Base-by-base conservation (phyloP, 305 asterid genomes). In the Stenogyne calaminthoides region DNA sequence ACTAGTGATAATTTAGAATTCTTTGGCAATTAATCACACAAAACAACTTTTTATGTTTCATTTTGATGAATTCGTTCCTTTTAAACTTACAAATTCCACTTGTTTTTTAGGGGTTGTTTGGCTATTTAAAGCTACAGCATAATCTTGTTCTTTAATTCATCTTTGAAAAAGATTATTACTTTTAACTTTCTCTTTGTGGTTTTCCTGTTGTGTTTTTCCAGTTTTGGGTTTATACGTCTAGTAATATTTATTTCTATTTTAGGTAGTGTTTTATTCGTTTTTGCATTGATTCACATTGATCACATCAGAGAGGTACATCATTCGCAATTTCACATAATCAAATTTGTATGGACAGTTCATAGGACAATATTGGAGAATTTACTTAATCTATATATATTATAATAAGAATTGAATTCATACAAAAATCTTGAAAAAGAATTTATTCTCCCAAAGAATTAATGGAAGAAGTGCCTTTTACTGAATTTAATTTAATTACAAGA, bases 291-390 rank as follows among this genome's bases (percentile, higher is more conserved):
- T 27, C 25, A 25, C 20, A 58, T 5, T 42, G 46, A 71, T 29
- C 61, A 29, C 59, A 59, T 60, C 61, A 60, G 69, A 71, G 19
- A 54, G 32, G 32, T 27, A 27, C 32, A 27, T 27, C 32, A 27
- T 27, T 27, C 32, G 2, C 32, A 27, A 27, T 27, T 20, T 1
- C 7, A 12, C 6, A 58, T 20, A 14, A 0, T 51, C 77, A 54
- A 54, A 54, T 73, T 57, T 55, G 42, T 57, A 20, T 62, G 77
- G 77, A 52, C 66, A 63, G 15, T 20, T 37, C 42, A 37, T 15
- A 57, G 63, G 16, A 52, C 57, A 51, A 39, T 74, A 66, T 59
- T 73, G 63, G 54, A 7, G n/a, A 49, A 63, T 51, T 37, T n/a
- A n/a, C 25, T 22, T 18, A 4, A 22, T 55, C 34, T 55, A 22